Evolutionary conservation across 2,329 filamentous ascomycete species (phyloP).

Genomic region (Ceratocystis colombiana): DNA sequence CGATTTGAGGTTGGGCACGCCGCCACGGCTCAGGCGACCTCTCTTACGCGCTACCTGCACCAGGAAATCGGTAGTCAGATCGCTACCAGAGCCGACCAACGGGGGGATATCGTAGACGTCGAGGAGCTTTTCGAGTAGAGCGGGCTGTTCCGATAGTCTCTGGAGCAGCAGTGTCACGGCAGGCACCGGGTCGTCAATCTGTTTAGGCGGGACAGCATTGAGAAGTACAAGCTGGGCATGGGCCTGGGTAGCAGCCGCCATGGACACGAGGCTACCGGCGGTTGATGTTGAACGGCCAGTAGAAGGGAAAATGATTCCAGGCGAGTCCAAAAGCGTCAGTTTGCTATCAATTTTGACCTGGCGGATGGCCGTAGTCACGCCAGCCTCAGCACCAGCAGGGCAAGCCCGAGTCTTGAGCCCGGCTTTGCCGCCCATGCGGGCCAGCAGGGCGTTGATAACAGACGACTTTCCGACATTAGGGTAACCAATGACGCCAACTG

Average conservation of each 20-base stretch:
- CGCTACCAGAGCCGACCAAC: constrained; percentile 59
- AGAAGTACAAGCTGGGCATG: constrained; percentile 79
- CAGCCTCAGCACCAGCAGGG: constrained; percentile 81
- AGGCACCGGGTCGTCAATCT: constrained; percentile 84
- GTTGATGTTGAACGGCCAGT: constrained; percentile 36
- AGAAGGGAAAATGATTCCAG: constrained; percentile 86
- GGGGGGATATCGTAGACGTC: constrained; percentile 76
- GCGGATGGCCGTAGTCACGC: constrained; percentile 79
- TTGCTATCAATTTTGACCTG: constrained; percentile 92
- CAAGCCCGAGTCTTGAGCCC: constrained; percentile 53
- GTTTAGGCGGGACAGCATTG: constrained; percentile 85
- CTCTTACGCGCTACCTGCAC: constrained; percentile 91
- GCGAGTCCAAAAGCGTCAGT: constrained; percentile 84
- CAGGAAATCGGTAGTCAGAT: constrained; percentile 80
- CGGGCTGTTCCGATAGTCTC: constrained; percentile 61
- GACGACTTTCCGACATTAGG: constrained; percentile 95
- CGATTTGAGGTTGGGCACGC: constrained; percentile 75
- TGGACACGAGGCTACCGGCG: constrained; percentile 37
- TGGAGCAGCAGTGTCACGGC: constrained; percentile 77
- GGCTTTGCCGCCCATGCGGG: constrained; percentile 58
- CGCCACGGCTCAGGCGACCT: constrained; percentile 76
- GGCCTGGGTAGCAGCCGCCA: constrained; percentile 57
- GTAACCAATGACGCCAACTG: constrained; percentile 88
- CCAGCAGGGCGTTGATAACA: constrained; percentile 85
- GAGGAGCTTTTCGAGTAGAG: constrained; percentile 68